A percentile compares a stretch with the other conserved stretches of the same genome.
Evolutionary conservation across 495 filamentous ascomycete species (phyloP).

Genomic region (Penicillium ochrochloron): DNA sequence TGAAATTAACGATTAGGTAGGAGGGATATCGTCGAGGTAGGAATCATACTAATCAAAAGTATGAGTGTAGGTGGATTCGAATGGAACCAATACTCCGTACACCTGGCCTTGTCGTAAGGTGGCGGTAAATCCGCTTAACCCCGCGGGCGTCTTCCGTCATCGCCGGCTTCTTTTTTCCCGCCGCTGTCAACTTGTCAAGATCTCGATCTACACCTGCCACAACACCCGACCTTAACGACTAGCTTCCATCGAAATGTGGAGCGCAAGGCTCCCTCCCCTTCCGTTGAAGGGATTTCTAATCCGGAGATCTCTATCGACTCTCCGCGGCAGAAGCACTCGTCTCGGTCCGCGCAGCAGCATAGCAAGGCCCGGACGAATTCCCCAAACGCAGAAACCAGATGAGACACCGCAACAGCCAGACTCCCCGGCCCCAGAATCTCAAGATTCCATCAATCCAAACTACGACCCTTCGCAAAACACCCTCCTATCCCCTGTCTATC

Average conservation of each 20-base stretch:
- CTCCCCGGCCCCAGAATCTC: constrained; percentile 12
- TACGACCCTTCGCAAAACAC: constrained; percentile 52
- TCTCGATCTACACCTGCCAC: not conserved
- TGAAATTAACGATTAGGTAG: too few species aligned
- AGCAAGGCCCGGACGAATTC: constrained; percentile 30
- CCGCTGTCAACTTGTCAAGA: not conserved
- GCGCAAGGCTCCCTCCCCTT: constrained; percentile 30
- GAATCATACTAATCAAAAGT: too few species aligned
- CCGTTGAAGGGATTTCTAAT: constrained; percentile 29
- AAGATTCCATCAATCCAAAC: constrained; percentile 26
- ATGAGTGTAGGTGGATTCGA: not conserved
- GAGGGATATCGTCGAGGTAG: too few species aligned
- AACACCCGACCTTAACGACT: not conserved
- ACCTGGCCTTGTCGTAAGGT: not conserved
- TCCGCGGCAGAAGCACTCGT: constrained; percentile 32
- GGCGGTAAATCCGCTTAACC: constrained; percentile 43
- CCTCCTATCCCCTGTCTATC: constrained; percentile 57
- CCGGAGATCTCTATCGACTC: constrained; percentile 39
- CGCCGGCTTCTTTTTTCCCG: constrained; percentile 3
- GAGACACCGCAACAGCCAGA: constrained; percentile 19
- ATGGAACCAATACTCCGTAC: too few species aligned
- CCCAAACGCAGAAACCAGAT: constrained; percentile 13
- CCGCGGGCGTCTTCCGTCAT: constrained; percentile 39
- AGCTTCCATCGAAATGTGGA: constrained; percentile 35
- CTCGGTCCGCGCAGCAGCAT: constrained; percentile 42